Conservation (phyloP, 2,329 filamentous ascomycete genomes). For the Talaromyces atroroseus region DNA sequence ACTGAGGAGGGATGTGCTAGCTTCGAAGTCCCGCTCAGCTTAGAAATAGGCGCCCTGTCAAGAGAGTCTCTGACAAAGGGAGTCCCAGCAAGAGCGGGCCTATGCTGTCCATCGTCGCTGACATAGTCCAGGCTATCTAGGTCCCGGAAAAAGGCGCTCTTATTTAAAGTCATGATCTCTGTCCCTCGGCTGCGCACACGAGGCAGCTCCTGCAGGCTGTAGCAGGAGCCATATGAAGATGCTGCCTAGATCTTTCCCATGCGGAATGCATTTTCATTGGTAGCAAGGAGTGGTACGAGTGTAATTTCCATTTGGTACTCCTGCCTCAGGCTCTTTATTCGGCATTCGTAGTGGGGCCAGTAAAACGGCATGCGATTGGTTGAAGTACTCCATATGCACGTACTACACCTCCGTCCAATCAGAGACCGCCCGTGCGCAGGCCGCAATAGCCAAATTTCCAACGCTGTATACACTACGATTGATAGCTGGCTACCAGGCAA, state of each 20-base stretch:
- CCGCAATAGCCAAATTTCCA: too few species aligned
- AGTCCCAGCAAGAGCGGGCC: neutral
- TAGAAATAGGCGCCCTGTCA: neutral
- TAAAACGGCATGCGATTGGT: neutral
- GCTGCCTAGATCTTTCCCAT: conserved; percentile 3
- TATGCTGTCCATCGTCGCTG: conserved; percentile 22
- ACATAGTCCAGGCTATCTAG: conserved; percentile 29
- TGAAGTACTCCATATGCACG: neutral
- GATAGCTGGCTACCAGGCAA: conserved; percentile 14
- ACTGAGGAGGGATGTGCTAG: neutral
- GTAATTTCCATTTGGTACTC: neutral
- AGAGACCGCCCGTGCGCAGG: neutral
- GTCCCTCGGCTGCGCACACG: neutral
- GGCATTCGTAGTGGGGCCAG: neutral
- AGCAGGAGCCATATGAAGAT: conserved; percentile 6
- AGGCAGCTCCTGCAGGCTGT: neutral
- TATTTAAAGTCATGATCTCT: conserved; percentile 5
- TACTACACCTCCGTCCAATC: neutral
- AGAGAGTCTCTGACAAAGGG: neutral
- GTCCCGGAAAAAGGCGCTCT: conserved; percentile 28
- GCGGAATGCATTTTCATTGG: neutral
- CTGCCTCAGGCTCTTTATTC: neutral
- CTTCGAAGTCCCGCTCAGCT: neutral
- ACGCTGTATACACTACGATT: too few species aligned
- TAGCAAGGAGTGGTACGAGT: neutral